Percentiles rank a stretch among this genome's conserved stretches.
phyloP scores from a whole-genome alignment of 495 filamentous ascomycete species.

The Podospora conica region DNA sequence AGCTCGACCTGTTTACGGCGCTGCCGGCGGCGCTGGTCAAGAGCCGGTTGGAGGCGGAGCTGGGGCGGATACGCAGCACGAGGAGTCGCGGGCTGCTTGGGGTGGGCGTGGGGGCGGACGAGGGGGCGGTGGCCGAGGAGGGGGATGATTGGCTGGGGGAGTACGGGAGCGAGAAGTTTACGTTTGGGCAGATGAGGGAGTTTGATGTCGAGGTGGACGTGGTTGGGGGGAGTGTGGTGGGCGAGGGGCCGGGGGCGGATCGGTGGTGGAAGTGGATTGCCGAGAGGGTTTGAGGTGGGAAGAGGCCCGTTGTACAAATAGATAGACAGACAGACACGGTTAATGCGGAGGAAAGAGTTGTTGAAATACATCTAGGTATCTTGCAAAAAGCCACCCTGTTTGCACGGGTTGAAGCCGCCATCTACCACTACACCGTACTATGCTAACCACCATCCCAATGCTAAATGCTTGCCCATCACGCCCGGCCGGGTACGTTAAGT shows the following conservation, averaged over 20 bases:
- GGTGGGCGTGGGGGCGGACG: conserved; percentile 56
- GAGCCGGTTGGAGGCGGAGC: conserved; percentile 70
- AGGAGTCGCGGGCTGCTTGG: conserved; percentile 77
- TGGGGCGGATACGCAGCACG: conserved; percentile 69
- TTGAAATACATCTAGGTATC: background rate
- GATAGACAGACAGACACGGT: background rate
- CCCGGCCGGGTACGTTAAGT: conserved; percentile 5
- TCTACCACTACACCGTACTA: conserved; percentile 11
- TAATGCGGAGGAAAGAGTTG: background rate
- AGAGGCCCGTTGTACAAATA: background rate
- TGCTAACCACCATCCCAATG: background rate
- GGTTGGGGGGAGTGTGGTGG: conserved; percentile 67
- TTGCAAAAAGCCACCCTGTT: conserved; percentile 13
- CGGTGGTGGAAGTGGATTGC: conserved; percentile 87
- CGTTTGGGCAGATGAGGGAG: conserved; percentile 74
- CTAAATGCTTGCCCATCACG: background rate
- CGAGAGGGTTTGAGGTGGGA: conserved; percentile 19
- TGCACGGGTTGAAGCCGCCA: conserved; percentile 26
- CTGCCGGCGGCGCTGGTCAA: conserved; percentile 73
- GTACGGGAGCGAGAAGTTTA: conserved; percentile 67
- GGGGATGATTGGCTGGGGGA: conserved; percentile 80
- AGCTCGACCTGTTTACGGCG: conserved; percentile 91
- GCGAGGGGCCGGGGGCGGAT: conserved; percentile 62
- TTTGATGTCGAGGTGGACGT: conserved; percentile 75
- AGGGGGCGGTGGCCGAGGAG: conserved; percentile 46